Evolutionary conservation across 2,329 filamentous ascomycete species (phyloP).

Genomic region (Keithomyces neogunnii): DNA sequence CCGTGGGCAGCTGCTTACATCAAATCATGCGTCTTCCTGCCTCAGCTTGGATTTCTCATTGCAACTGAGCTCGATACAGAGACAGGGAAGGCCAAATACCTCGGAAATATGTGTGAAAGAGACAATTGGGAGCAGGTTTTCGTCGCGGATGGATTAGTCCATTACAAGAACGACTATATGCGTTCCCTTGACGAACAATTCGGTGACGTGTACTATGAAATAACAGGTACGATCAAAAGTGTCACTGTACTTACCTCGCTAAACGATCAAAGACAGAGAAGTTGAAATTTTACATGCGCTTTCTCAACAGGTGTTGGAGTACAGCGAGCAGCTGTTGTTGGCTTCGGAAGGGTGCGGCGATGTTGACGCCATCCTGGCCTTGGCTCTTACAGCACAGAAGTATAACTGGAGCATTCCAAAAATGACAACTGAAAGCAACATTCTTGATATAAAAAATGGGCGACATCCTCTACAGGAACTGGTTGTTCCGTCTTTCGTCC

Average conservation of each 20-base stretch:
- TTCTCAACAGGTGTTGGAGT: slow-evolving; percentile 59
- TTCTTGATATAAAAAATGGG: slow-evolving; percentile 63
- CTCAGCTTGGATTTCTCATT: slow-evolving; percentile 84
- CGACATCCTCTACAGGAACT: slow-evolving; percentile 83
- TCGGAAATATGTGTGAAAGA: slow-evolving; percentile 46
- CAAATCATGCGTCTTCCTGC: slow-evolving; percentile 78
- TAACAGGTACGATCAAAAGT: slow-evolving; percentile 55
- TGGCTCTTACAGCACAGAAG: slow-evolving; percentile 67
- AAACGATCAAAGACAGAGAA: slow-evolving; percentile 57
- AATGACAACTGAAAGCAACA: slow-evolving; percentile 60
- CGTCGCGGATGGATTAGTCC: slow-evolving; percentile 58
- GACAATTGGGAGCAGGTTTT: slow-evolving; percentile 75
- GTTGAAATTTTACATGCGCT: slow-evolving; percentile 81
- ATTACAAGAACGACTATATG: slow-evolving; percentile 84
- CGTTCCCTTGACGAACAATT: slow-evolving; percentile 69
- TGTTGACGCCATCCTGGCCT: slow-evolving; percentile 74
- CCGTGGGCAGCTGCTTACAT: slow-evolving; percentile 44
- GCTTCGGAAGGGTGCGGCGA: slow-evolving; percentile 81
- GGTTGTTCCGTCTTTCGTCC: slow-evolving; percentile 69
- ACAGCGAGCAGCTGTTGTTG: slow-evolving; percentile 55
- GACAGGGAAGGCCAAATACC: slow-evolving; percentile 52
- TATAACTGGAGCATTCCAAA: slow-evolving; percentile 64
- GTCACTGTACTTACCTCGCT: slow-evolving; percentile 8
- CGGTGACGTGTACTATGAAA: slow-evolving; percentile 77
- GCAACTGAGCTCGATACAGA: slow-evolving; percentile 49